Base-by-base conservation (phyloP, 208 protist species). In the Naegleria gruberi region DNA sequence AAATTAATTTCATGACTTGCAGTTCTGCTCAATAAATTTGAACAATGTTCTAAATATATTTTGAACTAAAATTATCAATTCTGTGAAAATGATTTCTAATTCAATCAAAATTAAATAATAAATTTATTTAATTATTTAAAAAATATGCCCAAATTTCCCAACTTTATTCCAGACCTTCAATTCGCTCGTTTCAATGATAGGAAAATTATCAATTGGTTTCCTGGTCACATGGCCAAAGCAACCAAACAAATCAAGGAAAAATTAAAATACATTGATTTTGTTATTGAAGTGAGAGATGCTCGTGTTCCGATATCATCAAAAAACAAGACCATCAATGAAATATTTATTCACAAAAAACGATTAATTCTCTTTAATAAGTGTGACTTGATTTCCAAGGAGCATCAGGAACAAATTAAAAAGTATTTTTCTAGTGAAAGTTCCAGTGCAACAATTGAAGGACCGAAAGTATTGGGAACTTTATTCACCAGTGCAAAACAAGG, bases 301-400 rank as follows among this genome's bases (percentile, higher is more conserved):
- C 44, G 91, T 47, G 40, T 90, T 19, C 91, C 91, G 0, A n/a
- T 93, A 4, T 91, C 90, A 30, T 87, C 90, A 2, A 34, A 43
- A 2, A 91, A 91, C 87, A 55, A 86, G 12, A 43, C 85, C 15
- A 45, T 93, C 8, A 19, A 90, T 26, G 81, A 93, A 82, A 44
- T 44, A n/a, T 34, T 89, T 41, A 2, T 23, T 37, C 7, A 87
- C 7, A 93, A 91, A 45, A 82, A 45, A 17, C 65, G 55, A 44
- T 26, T 93, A 2, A 90, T 93, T 26, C 17, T 93, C 1, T 91
- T 93, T 57, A 93, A 93, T 44, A 93, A 93, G 73, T 43, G 73
- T 45, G 91, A 93, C 86, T 47, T 93, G 41, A 65, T 85, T 30
- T 77, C 89, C 82, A 46, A 47, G 84, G 41, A 73, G 5, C 5